Percentiles rank a stretch among this genome's conserved stretches.
Evolutionary conservation across 352 stramenopile genomes (phyloP).

Genomic region (Phytophthora palmivora): DNA sequence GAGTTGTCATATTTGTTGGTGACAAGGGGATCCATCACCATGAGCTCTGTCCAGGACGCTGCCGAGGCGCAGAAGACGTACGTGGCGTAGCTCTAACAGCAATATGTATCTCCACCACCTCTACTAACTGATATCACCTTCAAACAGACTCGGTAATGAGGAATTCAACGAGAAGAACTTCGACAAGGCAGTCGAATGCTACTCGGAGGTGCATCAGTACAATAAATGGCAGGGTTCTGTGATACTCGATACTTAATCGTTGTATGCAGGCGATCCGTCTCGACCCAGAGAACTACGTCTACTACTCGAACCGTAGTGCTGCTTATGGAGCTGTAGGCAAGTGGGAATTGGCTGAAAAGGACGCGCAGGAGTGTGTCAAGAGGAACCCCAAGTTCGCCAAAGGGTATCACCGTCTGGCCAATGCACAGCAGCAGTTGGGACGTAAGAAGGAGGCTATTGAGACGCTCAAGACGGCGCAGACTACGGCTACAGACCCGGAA

Average conservation of each 20-base stretch:
- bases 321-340: conserved; percentile 73
- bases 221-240: neutral
- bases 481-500: conserved; percentile 38
- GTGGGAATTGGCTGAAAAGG: conserved; percentile 75
- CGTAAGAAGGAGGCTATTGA: conserved; percentile 74
- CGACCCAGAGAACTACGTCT: conserved; percentile 78
- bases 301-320: conserved; percentile 86
- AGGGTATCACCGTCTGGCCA: conserved; percentile 81
- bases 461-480: conserved; percentile 57
- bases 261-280: conserved; percentile 74
- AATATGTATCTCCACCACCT: neutral
- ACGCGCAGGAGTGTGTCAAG: conserved; percentile 79
- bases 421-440: conserved; percentile 80
- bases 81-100: conserved; percentile 12
- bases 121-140: conserved; percentile 3
- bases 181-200: conserved; percentile 78
- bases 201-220: conserved; percentile 62
- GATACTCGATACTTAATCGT: neutral
- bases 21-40: conserved; percentile 24
- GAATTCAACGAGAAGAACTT: conserved; percentile 91
- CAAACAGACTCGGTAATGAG: conserved; percentile 73
- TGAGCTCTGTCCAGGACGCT: conserved; percentile 52
- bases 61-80: conserved; percentile 76
- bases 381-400: conserved; percentile 79
- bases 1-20: conserved; percentile 1